Evolutionary conservation across 768 basidiomycete genomes (phyloP), one percentile per base, ranked within the genome.

Genomic region (Lentinus tigrinus): DNA sequence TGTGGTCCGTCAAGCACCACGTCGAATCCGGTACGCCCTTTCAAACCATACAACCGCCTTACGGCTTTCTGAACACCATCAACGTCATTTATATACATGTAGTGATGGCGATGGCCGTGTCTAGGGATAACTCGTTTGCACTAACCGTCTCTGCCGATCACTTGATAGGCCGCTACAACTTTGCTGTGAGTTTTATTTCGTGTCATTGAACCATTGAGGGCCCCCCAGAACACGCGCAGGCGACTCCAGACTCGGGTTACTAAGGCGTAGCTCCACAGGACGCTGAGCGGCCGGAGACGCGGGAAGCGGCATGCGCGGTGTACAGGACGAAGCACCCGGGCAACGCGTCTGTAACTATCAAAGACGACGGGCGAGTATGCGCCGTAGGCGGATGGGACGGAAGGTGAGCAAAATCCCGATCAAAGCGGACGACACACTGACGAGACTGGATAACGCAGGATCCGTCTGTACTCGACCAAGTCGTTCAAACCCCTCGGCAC

Each of bases 321-420:
- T 72, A 83, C 62, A 76, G 83, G 44, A 93, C 85, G 21, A 93
- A 88, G 65, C 79, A 91, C 61, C 84, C 91, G 0, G 94, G 95
- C 3, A 94, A 94, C 66, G 81, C 81, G 0, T 81, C 84, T 7
- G 71, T 98, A n/a, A 81, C 87, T 3, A 84, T 97, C 13, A 84
- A 85, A 5, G 79, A 83, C 36, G 87, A 91, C 62, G 92, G 87
- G 0, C 81, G 81, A 21, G 83, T 98, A 0, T 89, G 94, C 64
- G 95, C 94, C 0, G 77, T 95, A 2, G 95, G 89, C 2, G 93
- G 95, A 0, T 98, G 96, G 96, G 95, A 98, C 60, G 95, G 96
- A 36, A 84, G 79, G 95, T 95, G 63, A 65, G 89, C 74, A 23
- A 2, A 3, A 31, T 31, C 31, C 17, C 40, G 14, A 42, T 14